Evolutionary conservation across 2,329 filamentous ascomycete genomes (phyloP), one percentile per base, ranked within the genome.

Genomic region (Neocatenulostroma microsporum): DNA sequence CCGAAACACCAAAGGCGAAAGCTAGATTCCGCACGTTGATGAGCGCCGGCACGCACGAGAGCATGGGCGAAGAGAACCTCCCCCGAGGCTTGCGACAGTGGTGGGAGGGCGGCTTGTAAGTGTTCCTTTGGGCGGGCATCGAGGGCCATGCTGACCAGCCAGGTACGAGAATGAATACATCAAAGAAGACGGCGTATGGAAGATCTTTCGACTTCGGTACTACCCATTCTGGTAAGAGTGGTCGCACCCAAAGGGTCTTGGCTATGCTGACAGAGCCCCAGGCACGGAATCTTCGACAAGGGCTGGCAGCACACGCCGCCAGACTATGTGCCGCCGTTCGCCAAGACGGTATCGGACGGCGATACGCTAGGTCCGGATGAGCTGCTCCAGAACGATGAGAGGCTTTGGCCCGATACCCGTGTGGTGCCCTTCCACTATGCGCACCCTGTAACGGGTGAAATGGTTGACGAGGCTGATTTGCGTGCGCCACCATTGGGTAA

Each of bases 161-260:
- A n/a, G n/a, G 26, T 36, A 36, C 19, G 34, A 36, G 34, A 36
- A 36, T 23, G 34, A 36, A 14, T 36, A 36, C 27, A 30, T 36
- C 26, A 36, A 36, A 20, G 34, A 36, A 17, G 34, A 36, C 21
- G 34, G 34, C 14, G 27, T 36, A 18, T 36, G 34, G 34, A 36
- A 36, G 34, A 36, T 36, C 27, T 36, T 36, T 19, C 24, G 34
- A 11, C 34, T 36, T 4, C 24, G 34, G 14, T 36, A 36, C 26
- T 36, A 36, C 14, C 25, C 26, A 12, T 25, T 9, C 14, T 29
- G 9, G 10, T 29, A 8, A 10, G 14, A 29, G 27, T 29, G 9
- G 9, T n/a, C 23, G 23, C 28, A 15, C 19, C 12, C 28, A 33
- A 8, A 33, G 20, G 8, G 3, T 21, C n/a, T n/a, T n/a, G n/a